A percentile compares a stretch with the other conserved stretches of the same genome.
Conservation (phyloP, 495 filamentous ascomycete species). For the Astrocystis sublimbata region DNA sequence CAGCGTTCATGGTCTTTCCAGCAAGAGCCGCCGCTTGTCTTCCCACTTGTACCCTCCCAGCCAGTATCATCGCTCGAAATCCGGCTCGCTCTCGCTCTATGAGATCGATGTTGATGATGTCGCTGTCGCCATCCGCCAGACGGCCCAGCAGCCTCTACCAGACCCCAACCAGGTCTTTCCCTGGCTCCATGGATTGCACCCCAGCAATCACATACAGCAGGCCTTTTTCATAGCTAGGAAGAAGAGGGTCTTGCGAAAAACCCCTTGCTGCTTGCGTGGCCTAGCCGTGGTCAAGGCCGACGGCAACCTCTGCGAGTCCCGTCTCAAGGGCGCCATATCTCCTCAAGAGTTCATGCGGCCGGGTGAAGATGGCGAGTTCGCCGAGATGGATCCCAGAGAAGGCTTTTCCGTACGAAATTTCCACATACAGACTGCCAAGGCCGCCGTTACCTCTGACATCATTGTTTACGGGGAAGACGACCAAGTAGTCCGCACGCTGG, state of each 20-base stretch:
- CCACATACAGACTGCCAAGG: constrained; percentile 91
- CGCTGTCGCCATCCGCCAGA: constrained; percentile 69
- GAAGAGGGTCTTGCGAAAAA: constrained; percentile 66
- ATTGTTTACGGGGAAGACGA: constrained; percentile 82
- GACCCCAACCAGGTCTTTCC: constrained; percentile 85
- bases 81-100: constrained; percentile 64
- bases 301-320: constrained; percentile 70
- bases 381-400: constrained; percentile 78
- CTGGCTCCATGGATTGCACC: constrained; percentile 97
- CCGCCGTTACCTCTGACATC: constrained; percentile 86
- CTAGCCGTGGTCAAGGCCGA: constrained; percentile 88
- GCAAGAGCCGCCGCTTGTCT: constrained; percentile 50
- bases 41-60: constrained; percentile 71
- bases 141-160: constrained; percentile 75
- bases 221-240: constrained; percentile 83
- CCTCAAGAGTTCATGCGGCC: constrained; percentile 72
- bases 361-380: constrained; percentile 53
- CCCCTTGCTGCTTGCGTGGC: constrained; percentile 77
- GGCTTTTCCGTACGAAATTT: constrained; percentile 90
- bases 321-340: constrained; percentile 81
- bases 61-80: constrained; percentile 54
- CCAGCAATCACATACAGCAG: constrained; percentile 81
- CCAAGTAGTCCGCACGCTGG: constrained; percentile 63
- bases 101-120: constrained; percentile 69
- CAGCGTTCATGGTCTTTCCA: constrained; percentile 24